Evolutionary conservation across 306 rosid genomes (phyloP).

Genomic region (Phaseolus lunatus): DNA sequence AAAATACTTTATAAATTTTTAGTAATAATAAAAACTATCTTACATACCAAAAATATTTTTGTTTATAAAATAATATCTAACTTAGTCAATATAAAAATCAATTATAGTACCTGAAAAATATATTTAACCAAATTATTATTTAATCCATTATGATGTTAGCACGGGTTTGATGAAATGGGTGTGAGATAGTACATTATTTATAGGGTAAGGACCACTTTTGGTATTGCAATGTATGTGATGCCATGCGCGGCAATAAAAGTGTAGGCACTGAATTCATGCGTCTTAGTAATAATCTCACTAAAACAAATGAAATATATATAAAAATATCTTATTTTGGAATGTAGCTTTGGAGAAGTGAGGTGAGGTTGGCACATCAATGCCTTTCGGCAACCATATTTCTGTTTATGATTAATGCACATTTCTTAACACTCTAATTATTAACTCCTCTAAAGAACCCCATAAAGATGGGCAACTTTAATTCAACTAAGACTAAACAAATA

Average conservation of each 20-base stretch:
- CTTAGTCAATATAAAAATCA: too few species aligned
- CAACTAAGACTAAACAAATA: not conserved
- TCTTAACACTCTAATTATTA: not conserved
- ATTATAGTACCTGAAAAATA: too few species aligned
- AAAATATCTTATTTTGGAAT: constrained; percentile 39
- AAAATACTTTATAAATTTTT: too few species aligned
- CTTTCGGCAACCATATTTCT: constrained; percentile 22
- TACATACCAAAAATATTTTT: too few species aligned
- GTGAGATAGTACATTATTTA: constrained; percentile 4
- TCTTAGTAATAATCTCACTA: constrained; percentile 20
- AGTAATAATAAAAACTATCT: too few species aligned
- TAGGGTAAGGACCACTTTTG: constrained; percentile 48
- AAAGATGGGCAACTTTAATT: not conserved
- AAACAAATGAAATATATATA: constrained; percentile 33
- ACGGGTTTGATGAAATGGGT: too few species aligned
- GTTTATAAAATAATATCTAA: too few species aligned
- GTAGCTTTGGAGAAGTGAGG: constrained; percentile 22
- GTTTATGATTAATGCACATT: not conserved
- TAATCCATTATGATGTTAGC: too few species aligned
- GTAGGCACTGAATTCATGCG: too few species aligned
- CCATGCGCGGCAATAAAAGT: constrained; percentile 31
- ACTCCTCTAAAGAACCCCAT: not conserved
- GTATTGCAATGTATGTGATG: constrained; percentile 20
- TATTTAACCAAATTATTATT: too few species aligned
- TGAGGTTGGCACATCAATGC: not conserved